Percentiles rank a stretch among this genome's conserved stretches.
These are phyloP conservation scores for Phaseolus lunatus DNA, from an alignment of 306 rosid genomes.

Conservation along the genomic window DNA sequence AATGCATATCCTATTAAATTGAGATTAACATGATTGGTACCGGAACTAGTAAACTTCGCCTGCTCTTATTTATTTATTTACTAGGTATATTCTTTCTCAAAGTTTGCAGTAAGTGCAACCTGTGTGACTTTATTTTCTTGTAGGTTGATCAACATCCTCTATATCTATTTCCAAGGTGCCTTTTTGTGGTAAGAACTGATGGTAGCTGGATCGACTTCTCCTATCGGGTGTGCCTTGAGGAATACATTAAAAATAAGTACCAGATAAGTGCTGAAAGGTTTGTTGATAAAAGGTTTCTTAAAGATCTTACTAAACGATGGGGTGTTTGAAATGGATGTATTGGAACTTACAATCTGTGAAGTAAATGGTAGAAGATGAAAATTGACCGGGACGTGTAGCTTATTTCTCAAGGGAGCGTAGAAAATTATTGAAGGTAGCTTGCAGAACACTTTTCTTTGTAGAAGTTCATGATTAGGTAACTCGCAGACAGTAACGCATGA, in stretches of 20 bases:
- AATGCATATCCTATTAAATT: background rate
- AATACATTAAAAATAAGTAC: conserved; percentile 71
- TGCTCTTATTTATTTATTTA: conserved; percentile 27
- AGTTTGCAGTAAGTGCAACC: conserved; percentile 25
- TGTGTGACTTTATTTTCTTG: conserved; percentile 44
- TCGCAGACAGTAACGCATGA: conserved; percentile 19
- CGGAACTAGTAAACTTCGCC: background rate
- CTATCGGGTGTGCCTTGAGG: conserved; percentile 74
- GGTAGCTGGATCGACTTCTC: conserved; percentile 89
- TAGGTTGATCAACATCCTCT: conserved; percentile 84
- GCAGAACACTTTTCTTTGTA: conserved; percentile 36
- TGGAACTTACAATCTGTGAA: background rate
- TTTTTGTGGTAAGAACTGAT: conserved; percentile 79
- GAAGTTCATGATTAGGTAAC: conserved; percentile 42
- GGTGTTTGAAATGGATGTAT: conserved; percentile 43
- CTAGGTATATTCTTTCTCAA: background rate
- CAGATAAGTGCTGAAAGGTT: conserved; percentile 63
- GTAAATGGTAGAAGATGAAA: conserved; percentile 56
- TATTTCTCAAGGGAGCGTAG: conserved; percentile 32
- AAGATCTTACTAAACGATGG: conserved; percentile 63
- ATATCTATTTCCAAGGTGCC: conserved; percentile 65
- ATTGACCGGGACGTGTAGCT: conserved; percentile 44
- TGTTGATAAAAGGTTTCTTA: conserved; percentile 56
- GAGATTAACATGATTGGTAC: background rate
- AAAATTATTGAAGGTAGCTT: conserved; percentile 32